These are phyloP conservation scores for Colletotrichum ledebouriae DNA, from an alignment of 2,329 filamentous ascomycete species.

Conservation along the genomic window DNA sequence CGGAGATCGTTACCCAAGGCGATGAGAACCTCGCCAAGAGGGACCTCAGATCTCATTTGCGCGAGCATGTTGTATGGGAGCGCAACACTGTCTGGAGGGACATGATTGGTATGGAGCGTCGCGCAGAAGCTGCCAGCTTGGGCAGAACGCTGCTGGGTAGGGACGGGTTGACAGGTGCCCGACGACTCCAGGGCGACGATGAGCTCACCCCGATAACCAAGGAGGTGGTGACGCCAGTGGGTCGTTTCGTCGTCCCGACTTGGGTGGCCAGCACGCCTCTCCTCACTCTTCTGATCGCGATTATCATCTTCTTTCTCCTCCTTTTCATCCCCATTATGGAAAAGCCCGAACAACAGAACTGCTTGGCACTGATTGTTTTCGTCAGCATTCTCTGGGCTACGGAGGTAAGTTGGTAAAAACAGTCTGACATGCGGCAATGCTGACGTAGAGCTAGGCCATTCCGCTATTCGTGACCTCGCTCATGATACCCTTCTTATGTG, in stretches of 20 bases:
- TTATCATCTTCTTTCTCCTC: conserved; percentile 80
- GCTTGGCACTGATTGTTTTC: conserved; percentile 91
- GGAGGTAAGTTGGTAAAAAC: conserved; percentile 70
- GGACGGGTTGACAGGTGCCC: conserved; percentile 75
- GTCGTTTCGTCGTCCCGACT: conserved; percentile 78
- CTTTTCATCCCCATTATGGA: conserved; percentile 86
- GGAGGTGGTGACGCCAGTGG: conserved; percentile 83
- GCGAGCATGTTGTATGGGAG: conserved; percentile 99
- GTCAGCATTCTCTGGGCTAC: conserved; percentile 97
- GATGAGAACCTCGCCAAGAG: conserved; percentile 82
- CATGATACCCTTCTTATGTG: conserved; percentile 91
- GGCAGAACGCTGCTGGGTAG: conserved; percentile 86
- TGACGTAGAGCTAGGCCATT: conserved; percentile 74
- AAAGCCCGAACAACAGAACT: conserved; percentile 93
- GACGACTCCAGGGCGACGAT: conserved; percentile 88
- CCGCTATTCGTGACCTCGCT: conserved; percentile 97
- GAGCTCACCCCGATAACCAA: conserved; percentile 72
- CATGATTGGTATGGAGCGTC: conserved; percentile 97
- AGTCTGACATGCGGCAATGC: background rate
- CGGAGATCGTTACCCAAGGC: conserved; percentile 84
- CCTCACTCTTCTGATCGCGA: conserved; percentile 77
- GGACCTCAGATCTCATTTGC: conserved; percentile 88
- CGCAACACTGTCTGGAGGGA: conserved; percentile 99
- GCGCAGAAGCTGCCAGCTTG: conserved; percentile 93
- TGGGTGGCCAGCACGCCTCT: conserved; percentile 91